Conservation (phyloP, 352 stramenopile genomes). For the Peronosclerospora sorghi region DNA sequence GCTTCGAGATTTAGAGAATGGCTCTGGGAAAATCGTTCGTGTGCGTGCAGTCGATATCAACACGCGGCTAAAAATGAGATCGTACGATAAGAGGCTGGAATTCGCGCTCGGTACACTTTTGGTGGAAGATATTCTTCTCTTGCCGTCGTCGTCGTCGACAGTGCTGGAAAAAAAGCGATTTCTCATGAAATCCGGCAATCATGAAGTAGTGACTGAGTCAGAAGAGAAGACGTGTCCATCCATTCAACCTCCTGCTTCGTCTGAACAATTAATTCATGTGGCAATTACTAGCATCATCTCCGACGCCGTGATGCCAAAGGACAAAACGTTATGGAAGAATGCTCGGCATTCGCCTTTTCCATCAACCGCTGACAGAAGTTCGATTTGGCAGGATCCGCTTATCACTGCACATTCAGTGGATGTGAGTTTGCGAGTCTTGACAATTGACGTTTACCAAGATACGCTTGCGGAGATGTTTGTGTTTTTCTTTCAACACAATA, state of each 20-base stretch:
- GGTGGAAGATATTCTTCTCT: slow-evolving; percentile 60
- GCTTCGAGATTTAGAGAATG: slow-evolving; percentile 32
- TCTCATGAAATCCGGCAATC: slow-evolving; percentile 53
- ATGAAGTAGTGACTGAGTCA: slow-evolving; percentile 11
- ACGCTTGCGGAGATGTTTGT: slow-evolving; percentile 62
- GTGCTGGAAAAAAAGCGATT: slow-evolving; percentile 34
- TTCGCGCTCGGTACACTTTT: slow-evolving; percentile 65
- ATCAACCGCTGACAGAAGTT: slow-evolving; percentile 22
- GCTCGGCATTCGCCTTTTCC: slow-evolving; percentile 28
- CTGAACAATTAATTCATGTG: slow-evolving; percentile 53
- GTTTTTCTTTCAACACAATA: slow-evolving; percentile 60
- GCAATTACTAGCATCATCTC: slow-evolving; percentile 59
- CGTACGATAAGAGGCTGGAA: slow-evolving; percentile 55
- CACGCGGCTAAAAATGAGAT: slow-evolving; percentile 47
- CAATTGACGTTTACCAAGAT: slow-evolving; percentile 69
- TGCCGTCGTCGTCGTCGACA: slow-evolving; percentile 12
- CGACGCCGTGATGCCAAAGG: slow-evolving; percentile 49
- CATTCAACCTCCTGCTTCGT: slow-evolving; percentile 17
- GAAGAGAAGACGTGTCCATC: slow-evolving; percentile 3
- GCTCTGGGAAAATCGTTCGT: slow-evolving; percentile 38
- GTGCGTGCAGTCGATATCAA: slow-evolving; percentile 46
- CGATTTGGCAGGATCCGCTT: slow-evolving; percentile 66
- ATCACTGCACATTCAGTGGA: slow-evolving; percentile 63
- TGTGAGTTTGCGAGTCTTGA: slow-evolving; percentile 51
- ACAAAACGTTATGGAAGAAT: slow-evolving; percentile 33